Evolutionary conservation across 2,329 filamentous ascomycete genomes (phyloP).

Genomic region (Myriosclerotinia scirpicola): DNA sequence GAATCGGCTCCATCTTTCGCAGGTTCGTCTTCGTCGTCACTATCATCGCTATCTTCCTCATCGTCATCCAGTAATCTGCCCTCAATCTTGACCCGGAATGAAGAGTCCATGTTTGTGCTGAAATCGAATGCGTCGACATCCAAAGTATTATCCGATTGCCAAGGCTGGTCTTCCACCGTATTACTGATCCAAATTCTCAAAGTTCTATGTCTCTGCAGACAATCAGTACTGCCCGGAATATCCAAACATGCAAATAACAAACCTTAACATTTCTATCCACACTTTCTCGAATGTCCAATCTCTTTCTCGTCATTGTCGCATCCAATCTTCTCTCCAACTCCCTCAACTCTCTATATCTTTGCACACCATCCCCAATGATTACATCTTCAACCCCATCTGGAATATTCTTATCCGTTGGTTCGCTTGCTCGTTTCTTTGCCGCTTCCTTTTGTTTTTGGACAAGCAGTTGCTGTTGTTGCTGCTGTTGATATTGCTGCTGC

Average conservation of each 20-base stretch:
- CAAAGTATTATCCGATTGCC: conserved; percentile 70
- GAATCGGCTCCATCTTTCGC: conserved; percentile 41
- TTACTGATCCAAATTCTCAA: conserved; percentile 94
- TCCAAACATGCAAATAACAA: conserved; percentile 28
- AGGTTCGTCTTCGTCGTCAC: conserved; percentile 50
- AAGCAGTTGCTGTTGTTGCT: conserved; percentile 25
- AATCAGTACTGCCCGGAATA: conserved; percentile 25
- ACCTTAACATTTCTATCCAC: conserved; percentile 73
- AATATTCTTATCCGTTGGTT: conserved; percentile 92
- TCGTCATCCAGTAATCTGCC: conserved; percentile 76
- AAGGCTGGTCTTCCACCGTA: conserved; percentile 89
- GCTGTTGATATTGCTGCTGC: conserved; percentile 17
- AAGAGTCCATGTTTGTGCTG: conserved; percentile 71
- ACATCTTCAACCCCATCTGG: conserved; percentile 85
- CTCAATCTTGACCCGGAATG: conserved; percentile 89
- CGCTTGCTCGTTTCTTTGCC: conserved; percentile 77
- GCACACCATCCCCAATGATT: conserved; percentile 76
- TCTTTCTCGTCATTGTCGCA: conserved; percentile 90
- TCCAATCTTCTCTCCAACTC: conserved; percentile 87
- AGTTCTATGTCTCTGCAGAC: conserved; percentile 68
- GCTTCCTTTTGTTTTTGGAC: conserved; percentile 57
- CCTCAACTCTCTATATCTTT: conserved; percentile 79
- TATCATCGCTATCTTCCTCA: conserved; percentile 50
- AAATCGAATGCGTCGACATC: conserved; percentile 81
- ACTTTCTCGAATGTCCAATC: conserved; percentile 83